Base-by-base conservation (phyloP, 73 alveolate genomes). In the Symbiodinium pilosum region DNA sequence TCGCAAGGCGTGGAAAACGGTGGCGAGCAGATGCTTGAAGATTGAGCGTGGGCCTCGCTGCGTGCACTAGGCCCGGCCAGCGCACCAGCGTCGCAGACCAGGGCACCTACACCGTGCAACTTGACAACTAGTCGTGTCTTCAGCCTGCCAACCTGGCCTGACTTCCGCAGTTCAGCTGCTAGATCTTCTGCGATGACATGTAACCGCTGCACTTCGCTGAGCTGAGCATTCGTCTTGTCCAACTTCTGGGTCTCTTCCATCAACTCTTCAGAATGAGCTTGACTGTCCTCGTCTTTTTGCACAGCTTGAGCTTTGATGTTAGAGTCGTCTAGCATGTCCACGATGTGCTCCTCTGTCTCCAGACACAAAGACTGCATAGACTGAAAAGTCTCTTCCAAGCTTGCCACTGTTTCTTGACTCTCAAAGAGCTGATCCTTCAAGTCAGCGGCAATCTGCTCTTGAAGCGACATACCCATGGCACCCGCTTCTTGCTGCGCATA, bases 401-500 rank as follows among this genome's bases (percentile, higher is more conserved):
- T n/a, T 9, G 95, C 95, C 20, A 89, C 95, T 9, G 30, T 73
- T 36, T 89, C 87, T 40, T 89, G 95, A 43, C 95, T 89, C 41
- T 38, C 95, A 26, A 6, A 39, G 21, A 89, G 86, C 38, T 89
- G 95, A 28, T 28, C 52, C 47, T 89, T 89, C 43, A 89, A 41
- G 47, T 89, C 95, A 11, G 95, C 95, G 3, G 95, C 95, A 54
- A 89, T 9, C 75, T 68, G 71, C 28, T 89, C 95, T 41, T 89
- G 95, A 42, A 28, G 87, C 34, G 86, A 64, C 87, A 64, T 89
- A 28, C 95, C 86, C 14, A 11, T 38, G 26, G 84, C 87, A 43
- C 44, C 75, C n/a, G 12, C 87, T 5, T 68, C 75, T 87, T 51
- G 40, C 34, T 83, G 86, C 28, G 44, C 11, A 32, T 20, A 69